These are phyloP conservation scores for Zymoseptoria ardabiliae DNA, from an alignment of 2,329 filamentous ascomycete species.

Conservation along the genomic window DNA sequence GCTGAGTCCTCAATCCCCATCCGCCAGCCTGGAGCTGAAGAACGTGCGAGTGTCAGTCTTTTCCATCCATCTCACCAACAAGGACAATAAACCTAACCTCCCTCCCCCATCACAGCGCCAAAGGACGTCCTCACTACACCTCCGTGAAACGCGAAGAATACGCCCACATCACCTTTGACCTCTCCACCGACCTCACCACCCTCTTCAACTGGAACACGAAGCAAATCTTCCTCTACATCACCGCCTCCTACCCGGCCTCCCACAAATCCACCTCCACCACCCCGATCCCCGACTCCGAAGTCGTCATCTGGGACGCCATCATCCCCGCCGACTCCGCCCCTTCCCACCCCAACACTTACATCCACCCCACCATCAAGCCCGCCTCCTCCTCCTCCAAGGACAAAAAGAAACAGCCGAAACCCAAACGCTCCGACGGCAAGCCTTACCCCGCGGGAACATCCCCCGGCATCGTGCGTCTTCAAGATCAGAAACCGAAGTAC, in stretches of 20 bases:
- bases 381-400: conserved; percentile 10
- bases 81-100: background rate
- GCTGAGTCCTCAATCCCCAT: conserved; percentile 60
- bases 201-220: conserved; percentile 99
- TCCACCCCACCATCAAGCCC: conserved; percentile 40
- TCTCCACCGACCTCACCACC: conserved; percentile 81
- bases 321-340: conserved; percentile 65
- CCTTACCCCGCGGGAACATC: conserved; percentile 24
- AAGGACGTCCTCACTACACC: conserved; percentile 94
- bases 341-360: conserved; percentile 44
- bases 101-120: conserved; percentile 56
- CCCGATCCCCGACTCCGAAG: conserved; percentile 46
- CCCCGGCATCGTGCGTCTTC: conserved; percentile 67
- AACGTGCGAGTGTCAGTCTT: conserved; percentile 75
- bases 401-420: conserved; percentile 11
- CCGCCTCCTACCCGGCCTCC: conserved; percentile 58
- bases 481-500: conserved; percentile 89
- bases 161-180: conserved; percentile 84
- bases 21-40: conserved; percentile 55
- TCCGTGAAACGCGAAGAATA: conserved; percentile 89
- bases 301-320: conserved; percentile 93
- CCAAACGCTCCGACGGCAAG: conserved; percentile 12
- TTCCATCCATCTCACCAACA: background rate
- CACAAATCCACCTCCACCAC: conserved; percentile 17
- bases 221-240: conserved; percentile 93